Percentiles rank a stretch among this genome's conserved stretches.
phyloP scores from a whole-genome alignment of 352 stramenopile genomes.

The Pythium aquatile region DNA sequence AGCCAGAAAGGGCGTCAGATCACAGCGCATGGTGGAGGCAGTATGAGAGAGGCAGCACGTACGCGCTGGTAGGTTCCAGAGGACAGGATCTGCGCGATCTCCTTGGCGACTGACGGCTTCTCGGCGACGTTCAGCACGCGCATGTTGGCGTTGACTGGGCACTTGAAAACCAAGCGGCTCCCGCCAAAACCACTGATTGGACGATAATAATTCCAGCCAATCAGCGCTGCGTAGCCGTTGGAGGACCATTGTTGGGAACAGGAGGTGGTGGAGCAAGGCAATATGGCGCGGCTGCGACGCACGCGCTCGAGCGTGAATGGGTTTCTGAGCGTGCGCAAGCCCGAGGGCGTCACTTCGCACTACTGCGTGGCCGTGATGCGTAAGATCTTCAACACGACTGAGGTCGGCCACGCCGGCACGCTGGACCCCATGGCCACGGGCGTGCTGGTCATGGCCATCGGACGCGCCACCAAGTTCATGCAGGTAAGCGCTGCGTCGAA shows the following conservation, averaged over 20 bases:
- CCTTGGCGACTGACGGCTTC: conserved; percentile 99
- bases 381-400: conserved; percentile 66
- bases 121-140: conserved; percentile 98
- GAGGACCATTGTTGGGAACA: background rate
- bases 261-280: background rate
- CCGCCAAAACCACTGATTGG: conserved; percentile 32
- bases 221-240: conserved; percentile 4
- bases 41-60: conserved; percentile 15
- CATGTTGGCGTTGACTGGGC: conserved; percentile 34
- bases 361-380: conserved; percentile 68
- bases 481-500: conserved; percentile 30
- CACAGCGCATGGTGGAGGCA: background rate
- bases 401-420: conserved; percentile 80
- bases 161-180: conserved; percentile 5
- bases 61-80: conserved; percentile 55
- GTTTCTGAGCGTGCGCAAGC: conserved; percentile 85
- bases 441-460: conserved; percentile 78
- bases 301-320: conserved; percentile 36
- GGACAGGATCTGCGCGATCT: conserved; percentile 94
- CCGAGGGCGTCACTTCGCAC: conserved; percentile 72
- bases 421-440: conserved; percentile 89
- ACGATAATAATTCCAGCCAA: conserved; percentile 21
- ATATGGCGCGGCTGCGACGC: conserved; percentile 28
- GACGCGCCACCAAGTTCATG: conserved; percentile 81
- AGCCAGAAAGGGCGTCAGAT: background rate